Evolutionary conservation across 768 basidiomycete species (phyloP).

Genomic region (Nevesoporus exiguus): DNA sequence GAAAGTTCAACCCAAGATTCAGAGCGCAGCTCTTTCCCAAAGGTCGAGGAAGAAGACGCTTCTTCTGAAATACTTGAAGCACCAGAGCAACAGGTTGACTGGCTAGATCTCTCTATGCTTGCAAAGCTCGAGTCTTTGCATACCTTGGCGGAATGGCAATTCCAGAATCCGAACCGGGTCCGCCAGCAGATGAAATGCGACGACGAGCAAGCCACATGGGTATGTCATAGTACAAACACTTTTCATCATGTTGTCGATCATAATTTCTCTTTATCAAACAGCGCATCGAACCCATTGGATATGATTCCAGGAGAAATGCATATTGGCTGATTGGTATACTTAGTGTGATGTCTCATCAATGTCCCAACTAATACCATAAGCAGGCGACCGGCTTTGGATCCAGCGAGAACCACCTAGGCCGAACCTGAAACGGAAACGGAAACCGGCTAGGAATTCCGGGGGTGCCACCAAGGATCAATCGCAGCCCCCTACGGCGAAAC

Average conservation of each 20-base stretch:
- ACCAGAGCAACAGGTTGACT: constrained; percentile 51
- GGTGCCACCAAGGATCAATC: constrained; percentile 17
- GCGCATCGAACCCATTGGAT: constrained; percentile 85
- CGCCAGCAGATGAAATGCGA: constrained; percentile 74
- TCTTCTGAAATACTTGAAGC: constrained; percentile 16
- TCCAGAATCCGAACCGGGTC: constrained; percentile 70
- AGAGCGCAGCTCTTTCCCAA: constrained; percentile 3
- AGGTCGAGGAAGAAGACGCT: constrained; percentile 24
- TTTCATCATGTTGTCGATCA: neutral
- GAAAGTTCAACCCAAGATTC: constrained; percentile 2
- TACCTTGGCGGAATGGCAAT: constrained; percentile 80
- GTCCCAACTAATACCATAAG: constrained; percentile 1
- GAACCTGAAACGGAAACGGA: constrained; percentile 41
- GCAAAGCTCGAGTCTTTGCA: constrained; percentile 74
- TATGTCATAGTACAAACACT: constrained; percentile 34
- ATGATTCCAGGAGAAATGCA: constrained; percentile 71
- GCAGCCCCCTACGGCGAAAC: constrained; percentile 22
- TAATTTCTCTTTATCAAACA: constrained; percentile 28
- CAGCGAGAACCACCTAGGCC: constrained; percentile 64
- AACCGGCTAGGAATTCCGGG: constrained; percentile 24
- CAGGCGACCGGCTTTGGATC: constrained; percentile 83
- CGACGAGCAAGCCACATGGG: constrained; percentile 78
- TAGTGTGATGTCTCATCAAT: neutral
- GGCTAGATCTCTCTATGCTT: constrained; percentile 69
- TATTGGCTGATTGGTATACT: constrained; percentile 83